These are phyloP conservation scores for Vigna angularis DNA, from an alignment of 306 rosid species.

Conservation along the genomic window DNA sequence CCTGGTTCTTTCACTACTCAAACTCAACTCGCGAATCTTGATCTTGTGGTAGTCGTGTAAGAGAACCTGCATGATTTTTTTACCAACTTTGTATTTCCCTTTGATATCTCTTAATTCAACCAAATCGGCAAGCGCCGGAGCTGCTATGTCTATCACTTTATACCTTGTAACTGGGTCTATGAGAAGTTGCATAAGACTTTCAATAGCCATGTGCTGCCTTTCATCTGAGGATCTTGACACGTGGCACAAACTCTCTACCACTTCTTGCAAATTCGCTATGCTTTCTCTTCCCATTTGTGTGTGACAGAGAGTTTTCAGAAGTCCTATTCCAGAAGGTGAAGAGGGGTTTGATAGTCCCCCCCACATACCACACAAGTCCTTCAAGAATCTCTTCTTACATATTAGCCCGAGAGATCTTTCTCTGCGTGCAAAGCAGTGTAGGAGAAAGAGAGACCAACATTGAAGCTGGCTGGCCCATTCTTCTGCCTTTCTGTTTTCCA, in stretches of 20 bases:
- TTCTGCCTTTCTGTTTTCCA: slow-evolving; percentile 70
- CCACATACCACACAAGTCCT: slow-evolving; percentile 59
- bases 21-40: slow-evolving; percentile 53
- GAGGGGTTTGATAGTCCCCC: slow-evolving; percentile 57
- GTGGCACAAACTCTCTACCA: slow-evolving; percentile 54
- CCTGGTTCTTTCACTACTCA: slow-evolving; percentile 50
- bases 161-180: slow-evolving; percentile 63
- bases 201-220: slow-evolving; percentile 62
- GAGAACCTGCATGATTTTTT: slow-evolving; percentile 50
- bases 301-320: slow-evolving; percentile 60
- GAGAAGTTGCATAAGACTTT: slow-evolving; percentile 63
- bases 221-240: slow-evolving; percentile 76
- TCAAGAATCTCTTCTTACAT: slow-evolving; percentile 55
- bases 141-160: slow-evolving; percentile 53
- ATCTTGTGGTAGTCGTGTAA: slow-evolving; percentile 69
- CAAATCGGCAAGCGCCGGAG: slow-evolving; percentile 64
- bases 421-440: slow-evolving; percentile 64
- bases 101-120: slow-evolving; percentile 57
- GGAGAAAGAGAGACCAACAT: slow-evolving; percentile 68
- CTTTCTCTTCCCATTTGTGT: slow-evolving; percentile 61
- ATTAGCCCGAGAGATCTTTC: slow-evolving; percentile 57
- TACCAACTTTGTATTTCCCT: slow-evolving; percentile 51
- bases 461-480: slow-evolving; percentile 81
- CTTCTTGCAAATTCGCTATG: slow-evolving; percentile 46
- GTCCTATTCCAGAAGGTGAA: slow-evolving; percentile 66